These are phyloP conservation scores for Globisporangium heterothallicum DNA, from an alignment of 352 stramenopile genomes.

Conservation along the genomic window DNA sequence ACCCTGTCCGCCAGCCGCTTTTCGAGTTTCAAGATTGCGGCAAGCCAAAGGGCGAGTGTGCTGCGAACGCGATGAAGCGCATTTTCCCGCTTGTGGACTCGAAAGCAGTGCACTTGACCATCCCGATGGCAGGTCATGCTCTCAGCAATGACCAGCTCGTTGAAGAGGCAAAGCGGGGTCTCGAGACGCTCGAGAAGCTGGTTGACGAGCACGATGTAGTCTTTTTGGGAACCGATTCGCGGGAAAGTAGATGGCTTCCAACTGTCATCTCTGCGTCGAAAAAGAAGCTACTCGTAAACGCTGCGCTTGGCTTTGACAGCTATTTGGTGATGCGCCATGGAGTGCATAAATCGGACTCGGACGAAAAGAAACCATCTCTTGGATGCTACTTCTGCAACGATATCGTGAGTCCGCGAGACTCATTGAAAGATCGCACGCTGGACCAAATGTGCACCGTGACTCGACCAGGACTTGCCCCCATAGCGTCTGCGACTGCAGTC, in stretches of 20 bases:
- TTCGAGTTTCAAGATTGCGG: constrained; percentile 95
- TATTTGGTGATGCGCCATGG: constrained; percentile 99
- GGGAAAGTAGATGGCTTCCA: constrained; percentile 97
- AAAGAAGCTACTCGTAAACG: constrained; percentile 86
- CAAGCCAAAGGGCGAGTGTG: constrained; percentile 92
- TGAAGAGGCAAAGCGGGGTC: constrained; percentile 55
- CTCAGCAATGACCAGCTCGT: constrained; percentile 54
- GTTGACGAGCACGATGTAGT: constrained; percentile 94
- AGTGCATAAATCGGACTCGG: constrained; percentile 16
- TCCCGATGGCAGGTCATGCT: constrained; percentile 98
- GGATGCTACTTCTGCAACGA: constrained; percentile 99
- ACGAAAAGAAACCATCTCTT: constrained; percentile 30
- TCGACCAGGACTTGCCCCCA: constrained; percentile 91
- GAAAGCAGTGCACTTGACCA: constrained; percentile 88
- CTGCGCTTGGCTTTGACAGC: constrained; percentile 91
- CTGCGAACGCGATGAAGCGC: constrained; percentile 86
- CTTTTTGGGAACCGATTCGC: constrained; percentile 97
- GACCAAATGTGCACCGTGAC: constrained; percentile 99
- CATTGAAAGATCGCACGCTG: constrained; percentile 94
- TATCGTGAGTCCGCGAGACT: constrained; percentile 97
- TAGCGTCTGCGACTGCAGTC: constrained; percentile 91
- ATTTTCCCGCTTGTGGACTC: constrained; percentile 93
- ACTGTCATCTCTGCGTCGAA: constrained; percentile 93
- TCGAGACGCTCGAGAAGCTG: constrained; percentile 84
- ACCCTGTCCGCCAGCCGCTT: constrained; percentile 96